These are phyloP conservation scores for Penicillium sp. DNA, from an alignment of 2,329 filamentous ascomycete genomes.

Conservation along the genomic window DNA sequence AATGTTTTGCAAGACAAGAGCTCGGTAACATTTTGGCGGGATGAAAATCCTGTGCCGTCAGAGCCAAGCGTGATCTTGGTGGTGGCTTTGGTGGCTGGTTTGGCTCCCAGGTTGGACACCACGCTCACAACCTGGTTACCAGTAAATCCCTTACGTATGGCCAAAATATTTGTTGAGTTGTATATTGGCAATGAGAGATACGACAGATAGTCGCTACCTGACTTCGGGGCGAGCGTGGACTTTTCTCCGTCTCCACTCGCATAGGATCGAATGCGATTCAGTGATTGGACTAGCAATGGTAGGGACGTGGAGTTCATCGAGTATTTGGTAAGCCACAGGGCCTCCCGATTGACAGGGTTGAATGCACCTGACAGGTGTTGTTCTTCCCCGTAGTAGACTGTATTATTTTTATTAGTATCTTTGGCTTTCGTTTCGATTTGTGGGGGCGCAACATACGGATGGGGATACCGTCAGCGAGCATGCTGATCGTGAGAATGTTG, in stretches of 20 bases:
- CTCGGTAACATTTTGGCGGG: slow-evolving; percentile 10
- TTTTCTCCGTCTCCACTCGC: slow-evolving; percentile 10
- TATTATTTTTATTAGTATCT: slow-evolving; percentile 1
- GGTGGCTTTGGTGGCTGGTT: slow-evolving; percentile 7
- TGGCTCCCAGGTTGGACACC: slow-evolving; percentile 8
- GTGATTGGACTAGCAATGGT: slow-evolving; percentile 8
- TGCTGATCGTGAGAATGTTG: slow-evolving; percentile 61
- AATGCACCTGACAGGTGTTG: slow-evolving; percentile 55
- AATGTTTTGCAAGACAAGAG: slow-evolving; percentile 11
- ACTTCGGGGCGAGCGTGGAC: slow-evolving; percentile 1
- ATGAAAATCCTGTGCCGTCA: slow-evolving; percentile 5
- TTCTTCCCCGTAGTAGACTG: slow-evolving; percentile 64
- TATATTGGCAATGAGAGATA: slow-evolving; percentile 10
- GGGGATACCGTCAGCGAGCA: slow-evolving; percentile 60
- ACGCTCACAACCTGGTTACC: slow-evolving; percentile 12
- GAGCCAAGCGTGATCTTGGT: slow-evolving; percentile 8
- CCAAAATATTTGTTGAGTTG: slow-evolving; percentile 9
- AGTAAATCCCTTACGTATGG: slow-evolving; percentile 9
- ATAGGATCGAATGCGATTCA: slow-evolving; percentile 13
- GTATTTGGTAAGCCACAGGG: slow-evolving; percentile 55
- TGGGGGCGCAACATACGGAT: slow-evolving; percentile 35
- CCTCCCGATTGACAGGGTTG: slow-evolving; percentile 52
- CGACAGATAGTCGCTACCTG: slow-evolving; percentile 8
- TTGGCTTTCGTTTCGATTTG: background rate
- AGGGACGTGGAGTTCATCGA: slow-evolving; percentile 11